Evolutionary conservation across 2,329 filamentous ascomycete species (phyloP).

Genomic region (Hypoxylon sp.): DNA sequence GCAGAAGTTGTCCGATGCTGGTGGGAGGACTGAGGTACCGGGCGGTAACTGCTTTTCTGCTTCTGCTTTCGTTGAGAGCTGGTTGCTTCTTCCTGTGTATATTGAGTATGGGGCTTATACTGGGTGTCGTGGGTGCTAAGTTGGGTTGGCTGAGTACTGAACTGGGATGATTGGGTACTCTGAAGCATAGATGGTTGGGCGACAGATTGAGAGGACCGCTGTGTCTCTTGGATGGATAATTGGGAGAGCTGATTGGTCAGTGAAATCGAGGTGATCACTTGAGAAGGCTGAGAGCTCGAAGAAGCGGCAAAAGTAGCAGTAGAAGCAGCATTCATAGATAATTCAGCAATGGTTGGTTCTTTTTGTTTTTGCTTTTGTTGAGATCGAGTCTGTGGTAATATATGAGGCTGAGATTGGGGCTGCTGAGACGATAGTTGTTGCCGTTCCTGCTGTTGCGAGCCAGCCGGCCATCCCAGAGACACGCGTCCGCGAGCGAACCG

Average conservation of each 20-base stretch:
- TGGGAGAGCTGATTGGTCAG: slow-evolving; percentile 41
- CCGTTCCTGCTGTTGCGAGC: slow-evolving; percentile 44
- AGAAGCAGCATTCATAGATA: slow-evolving; percentile 27
- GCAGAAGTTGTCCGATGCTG: not conserved
- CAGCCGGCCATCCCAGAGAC: slow-evolving; percentile 59
- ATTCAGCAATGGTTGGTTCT: slow-evolving; percentile 38
- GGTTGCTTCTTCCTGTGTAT: slow-evolving; percentile 33
- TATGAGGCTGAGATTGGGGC: slow-evolving; percentile 39
- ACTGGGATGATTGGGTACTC: slow-evolving; percentile 23
- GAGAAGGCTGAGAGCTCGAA: slow-evolving; percentile 45
- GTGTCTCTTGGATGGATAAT: slow-evolving; percentile 38
- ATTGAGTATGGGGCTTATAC: slow-evolving; percentile 28
- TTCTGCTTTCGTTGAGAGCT: slow-evolving; percentile 26
- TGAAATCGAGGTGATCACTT: slow-evolving; percentile 31
- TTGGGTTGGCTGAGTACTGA: slow-evolving; percentile 29
- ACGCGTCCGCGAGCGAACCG: slow-evolving; percentile 54
- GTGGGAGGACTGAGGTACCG: slow-evolving; percentile 8
- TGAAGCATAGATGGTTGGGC: slow-evolving; percentile 28
- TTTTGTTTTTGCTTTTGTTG: slow-evolving; percentile 35
- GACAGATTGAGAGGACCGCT: slow-evolving; percentile 40
- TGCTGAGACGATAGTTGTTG: slow-evolving; percentile 35
- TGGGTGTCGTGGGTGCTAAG: slow-evolving; percentile 27
- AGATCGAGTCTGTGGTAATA: slow-evolving; percentile 26
- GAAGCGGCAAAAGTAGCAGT: slow-evolving; percentile 28
- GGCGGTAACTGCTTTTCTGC: slow-evolving; percentile 14